A percentile compares a stretch with the other conserved stretches of the same genome.
Conservation (phyloP, 805 yeast genomes). For the Lachancea fermentati region DNA sequence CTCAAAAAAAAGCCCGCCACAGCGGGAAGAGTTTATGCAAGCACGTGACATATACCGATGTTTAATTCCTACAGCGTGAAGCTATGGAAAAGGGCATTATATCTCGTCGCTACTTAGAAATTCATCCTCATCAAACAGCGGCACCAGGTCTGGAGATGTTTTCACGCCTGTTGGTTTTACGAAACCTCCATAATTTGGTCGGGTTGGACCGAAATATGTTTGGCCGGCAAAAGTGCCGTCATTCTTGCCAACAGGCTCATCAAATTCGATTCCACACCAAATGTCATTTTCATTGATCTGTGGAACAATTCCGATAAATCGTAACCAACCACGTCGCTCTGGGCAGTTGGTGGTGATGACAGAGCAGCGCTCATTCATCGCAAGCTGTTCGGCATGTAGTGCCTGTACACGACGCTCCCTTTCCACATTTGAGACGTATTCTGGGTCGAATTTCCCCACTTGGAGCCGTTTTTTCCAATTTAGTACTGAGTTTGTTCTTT, state of each 20-base stretch:
- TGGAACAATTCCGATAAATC: slow-evolving; percentile 62
- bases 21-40: neutral
- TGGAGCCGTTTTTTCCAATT: slow-evolving; percentile 68
- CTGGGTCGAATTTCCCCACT: slow-evolving; percentile 69
- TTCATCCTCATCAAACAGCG: slow-evolving; percentile 40
- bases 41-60: neutral
- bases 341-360: slow-evolving; percentile 22
- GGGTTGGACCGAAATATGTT: slow-evolving; percentile 51
- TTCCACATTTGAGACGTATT: slow-evolving; percentile 31
- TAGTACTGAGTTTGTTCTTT: slow-evolving; percentile 55
- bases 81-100: neutral
- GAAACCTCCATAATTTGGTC: slow-evolving; percentile 65
- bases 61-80: neutral
- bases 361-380: slow-evolving; percentile 51
- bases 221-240: slow-evolving; percentile 66
- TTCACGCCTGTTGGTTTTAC: slow-evolving; percentile 64
- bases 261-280: slow-evolving; percentile 86
- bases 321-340: slow-evolving; percentile 61
- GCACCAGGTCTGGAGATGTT: slow-evolving; percentile 52
- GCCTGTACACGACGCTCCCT: slow-evolving; percentile 23
- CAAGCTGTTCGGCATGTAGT: slow-evolving; percentile 32
- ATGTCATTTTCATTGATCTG: slow-evolving; percentile 42
- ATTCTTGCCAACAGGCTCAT: slow-evolving; percentile 82
- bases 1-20: neutral
- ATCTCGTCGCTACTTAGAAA: slow-evolving; percentile 38